These are phyloP conservation scores for Mikania micrantha DNA, from an alignment of 129 eudicot genomes.

Conservation along the genomic window DNA sequence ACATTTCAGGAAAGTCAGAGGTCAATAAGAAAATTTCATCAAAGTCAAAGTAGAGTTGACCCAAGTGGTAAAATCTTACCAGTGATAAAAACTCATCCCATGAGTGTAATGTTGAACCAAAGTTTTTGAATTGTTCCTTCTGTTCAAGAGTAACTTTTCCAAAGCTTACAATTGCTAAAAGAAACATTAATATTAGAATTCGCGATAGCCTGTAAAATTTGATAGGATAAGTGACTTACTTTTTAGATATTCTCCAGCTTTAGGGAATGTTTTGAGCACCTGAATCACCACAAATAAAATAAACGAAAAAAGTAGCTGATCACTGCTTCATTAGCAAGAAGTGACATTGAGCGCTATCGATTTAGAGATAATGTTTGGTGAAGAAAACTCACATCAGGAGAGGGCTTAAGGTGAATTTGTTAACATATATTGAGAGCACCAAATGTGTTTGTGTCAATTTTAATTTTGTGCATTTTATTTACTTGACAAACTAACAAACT, in stretches of 20 bases:
- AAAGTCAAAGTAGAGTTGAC: not conserved
- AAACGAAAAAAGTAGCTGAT: not conserved
- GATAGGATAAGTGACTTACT: constrained; percentile 48
- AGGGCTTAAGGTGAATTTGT: not conserved
- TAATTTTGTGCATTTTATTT: not conserved
- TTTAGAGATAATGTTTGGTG: not conserved
- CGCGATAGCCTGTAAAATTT: not conserved
- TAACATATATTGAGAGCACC: not conserved
- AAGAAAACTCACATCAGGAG: not conserved
- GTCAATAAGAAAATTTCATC: not conserved
- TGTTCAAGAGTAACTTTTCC: constrained; percentile 63
- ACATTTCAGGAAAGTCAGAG: not conserved
- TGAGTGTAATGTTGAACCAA: constrained; percentile 53
- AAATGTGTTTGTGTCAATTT: not conserved
- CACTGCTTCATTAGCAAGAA: not conserved
- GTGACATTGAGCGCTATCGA: not conserved
- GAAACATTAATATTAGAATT: not conserved
- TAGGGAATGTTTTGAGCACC: constrained; percentile 71
- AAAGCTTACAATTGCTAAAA: constrained; percentile 86
- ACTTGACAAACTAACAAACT: not conserved
- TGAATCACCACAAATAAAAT: constrained; percentile 35
- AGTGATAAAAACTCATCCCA: constrained; percentile 78
- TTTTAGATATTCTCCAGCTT: constrained; percentile 59
- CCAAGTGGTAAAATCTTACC: constrained; percentile 44
- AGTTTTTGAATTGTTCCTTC: constrained; percentile 58